phyloP scores from a whole-genome alignment of 441 rosid species.

The Populus hybrid region DNA sequence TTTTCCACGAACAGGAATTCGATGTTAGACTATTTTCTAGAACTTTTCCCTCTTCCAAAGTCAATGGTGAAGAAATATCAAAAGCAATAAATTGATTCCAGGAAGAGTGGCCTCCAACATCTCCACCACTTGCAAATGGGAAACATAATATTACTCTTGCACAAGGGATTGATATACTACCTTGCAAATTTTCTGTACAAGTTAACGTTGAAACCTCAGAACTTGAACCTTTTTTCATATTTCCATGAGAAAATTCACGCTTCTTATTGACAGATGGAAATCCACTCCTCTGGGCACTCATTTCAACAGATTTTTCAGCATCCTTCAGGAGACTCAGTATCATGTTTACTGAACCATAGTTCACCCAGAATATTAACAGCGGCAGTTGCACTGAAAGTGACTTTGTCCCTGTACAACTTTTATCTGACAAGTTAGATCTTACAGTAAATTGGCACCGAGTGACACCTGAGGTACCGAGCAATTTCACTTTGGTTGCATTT shows the following conservation, averaged over 20 bases:
- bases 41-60: constrained; percentile 15
- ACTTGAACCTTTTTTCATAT: constrained; percentile 36
- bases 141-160: constrained; percentile 80
- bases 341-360: constrained; percentile 49
- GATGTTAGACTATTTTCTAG: constrained; percentile 23
- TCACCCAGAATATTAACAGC: constrained; percentile 68
- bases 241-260: constrained; percentile 23
- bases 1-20: constrained; percentile 29
- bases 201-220: constrained; percentile 29
- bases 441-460: constrained; percentile 46
- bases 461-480: constrained; percentile 64
- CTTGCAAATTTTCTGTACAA: constrained; percentile 42
- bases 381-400: constrained; percentile 74
- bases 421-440: constrained; percentile 35
- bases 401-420: constrained; percentile 34
- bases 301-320: constrained; percentile 39
- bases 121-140: constrained; percentile 54
- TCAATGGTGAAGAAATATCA: constrained; percentile 51
- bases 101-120: constrained; percentile 28
- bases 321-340: constrained; percentile 55
- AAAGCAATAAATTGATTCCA: constrained; percentile 25
- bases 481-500: constrained; percentile 49
- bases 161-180: constrained; percentile 55
- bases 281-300: constrained; percentile 22
- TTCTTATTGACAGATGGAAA: constrained; percentile 22